phyloP scores from a whole-genome alignment of 192 early-diverging fungal genomes.

The Coemansia sp. region DNA sequence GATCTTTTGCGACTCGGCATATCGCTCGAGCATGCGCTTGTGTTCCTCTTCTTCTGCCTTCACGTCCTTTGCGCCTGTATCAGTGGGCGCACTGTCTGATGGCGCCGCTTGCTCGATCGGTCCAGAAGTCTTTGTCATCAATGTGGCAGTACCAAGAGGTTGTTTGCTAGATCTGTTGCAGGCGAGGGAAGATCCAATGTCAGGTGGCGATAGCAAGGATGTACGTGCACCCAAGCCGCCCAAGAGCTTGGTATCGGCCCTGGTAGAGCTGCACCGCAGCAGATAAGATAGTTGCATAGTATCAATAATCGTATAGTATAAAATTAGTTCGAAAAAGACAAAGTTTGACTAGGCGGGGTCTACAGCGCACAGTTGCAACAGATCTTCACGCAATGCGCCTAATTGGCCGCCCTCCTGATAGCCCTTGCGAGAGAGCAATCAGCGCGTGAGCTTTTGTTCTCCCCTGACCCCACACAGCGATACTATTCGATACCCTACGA shows the following conservation, averaged over 20 bases:
- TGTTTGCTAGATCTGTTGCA: background rate
- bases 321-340: background rate
- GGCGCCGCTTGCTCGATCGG: conserved; percentile 17
- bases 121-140: conserved; percentile 22
- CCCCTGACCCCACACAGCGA: conserved; percentile 3
- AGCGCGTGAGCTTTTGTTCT: background rate
- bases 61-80: conserved; percentile 21
- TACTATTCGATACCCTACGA: conserved; percentile 38
- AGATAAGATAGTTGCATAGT: background rate
- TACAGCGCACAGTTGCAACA: background rate
- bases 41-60: conserved; percentile 47
- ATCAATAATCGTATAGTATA: background rate
- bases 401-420: no score
- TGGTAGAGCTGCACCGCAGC: background rate
- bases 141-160: background rate
- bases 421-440: background rate
- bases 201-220: background rate
- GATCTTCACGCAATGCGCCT: no score
- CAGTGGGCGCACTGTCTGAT: background rate
- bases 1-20: conserved; percentile 50
- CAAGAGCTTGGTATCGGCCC: background rate
- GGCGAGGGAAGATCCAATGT: background rate
- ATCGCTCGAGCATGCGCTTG: conserved; percentile 49
- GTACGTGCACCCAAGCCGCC: background rate
- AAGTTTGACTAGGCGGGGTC: background rate